Conservation (phyloP, 1,284 basidiomycete species). For the Neonothopanus nambi region DNA sequence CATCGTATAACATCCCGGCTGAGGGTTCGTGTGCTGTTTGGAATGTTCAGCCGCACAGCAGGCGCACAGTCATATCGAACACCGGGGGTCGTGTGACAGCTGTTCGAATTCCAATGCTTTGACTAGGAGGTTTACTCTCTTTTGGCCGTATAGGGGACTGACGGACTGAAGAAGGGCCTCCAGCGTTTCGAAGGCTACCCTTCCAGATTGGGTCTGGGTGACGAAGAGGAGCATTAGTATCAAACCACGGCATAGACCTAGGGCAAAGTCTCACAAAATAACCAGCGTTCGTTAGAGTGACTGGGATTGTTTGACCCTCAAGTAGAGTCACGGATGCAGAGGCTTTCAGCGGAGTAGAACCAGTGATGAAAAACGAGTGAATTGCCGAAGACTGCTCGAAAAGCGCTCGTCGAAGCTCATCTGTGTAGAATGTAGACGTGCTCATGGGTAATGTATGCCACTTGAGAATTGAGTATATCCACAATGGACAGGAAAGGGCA, state of each 20-base stretch:
- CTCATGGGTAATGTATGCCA: not conserved
- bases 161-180: constrained; percentile 54
- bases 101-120: constrained; percentile 47
- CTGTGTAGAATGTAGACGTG: constrained; percentile 40
- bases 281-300: constrained; percentile 54
- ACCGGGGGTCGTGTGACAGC: constrained; percentile 27
- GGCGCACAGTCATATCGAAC: no score
- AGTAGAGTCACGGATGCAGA: constrained; percentile 53
- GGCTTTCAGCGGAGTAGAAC: constrained; percentile 45
- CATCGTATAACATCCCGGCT: no score
- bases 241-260: no score
- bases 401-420: constrained; percentile 56
- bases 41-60: no score
- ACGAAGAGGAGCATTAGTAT: constrained; percentile 2
- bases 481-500: no score
- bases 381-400: constrained; percentile 63
- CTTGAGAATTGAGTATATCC: no score
- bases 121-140: constrained; percentile 46
- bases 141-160: constrained; percentile 51
- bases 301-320: constrained; percentile 47
- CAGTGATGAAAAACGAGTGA: constrained; percentile 41
- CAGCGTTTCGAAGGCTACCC: constrained; percentile 51
- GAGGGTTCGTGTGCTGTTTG: no score
- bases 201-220: constrained; percentile 13
- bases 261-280: constrained; percentile 28